phyloP scores from a whole-genome alignment of 176 grass and related monocot genomes.

The Oropetium thomaeum region DNA sequence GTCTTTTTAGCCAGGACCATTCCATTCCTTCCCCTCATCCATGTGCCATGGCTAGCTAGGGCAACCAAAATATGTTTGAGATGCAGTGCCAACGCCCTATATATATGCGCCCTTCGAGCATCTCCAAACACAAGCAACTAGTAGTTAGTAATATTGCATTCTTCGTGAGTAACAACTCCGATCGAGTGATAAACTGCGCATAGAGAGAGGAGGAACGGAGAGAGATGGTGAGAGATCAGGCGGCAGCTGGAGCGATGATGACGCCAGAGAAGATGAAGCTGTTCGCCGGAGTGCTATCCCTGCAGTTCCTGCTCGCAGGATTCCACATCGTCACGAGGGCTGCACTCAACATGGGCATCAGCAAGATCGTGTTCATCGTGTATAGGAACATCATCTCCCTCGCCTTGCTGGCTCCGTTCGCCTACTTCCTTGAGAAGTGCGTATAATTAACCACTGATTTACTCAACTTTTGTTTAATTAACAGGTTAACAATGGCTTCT shows the following conservation, averaged over 20 bases:
- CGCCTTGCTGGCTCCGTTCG: slow-evolving; percentile 79
- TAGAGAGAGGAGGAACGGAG: neutral
- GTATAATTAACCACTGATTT: no score
- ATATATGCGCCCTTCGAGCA: neutral
- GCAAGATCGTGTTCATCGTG: slow-evolving; percentile 85
- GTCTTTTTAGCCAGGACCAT: slow-evolving; percentile 39
- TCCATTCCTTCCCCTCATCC: neutral
- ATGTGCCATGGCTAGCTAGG: slow-evolving; percentile 1
- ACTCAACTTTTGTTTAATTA: no score
- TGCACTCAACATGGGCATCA: slow-evolving; percentile 91
- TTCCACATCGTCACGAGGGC: slow-evolving; percentile 89
- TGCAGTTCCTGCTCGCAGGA: slow-evolving; percentile 80
- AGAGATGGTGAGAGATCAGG: slow-evolving; percentile 29
- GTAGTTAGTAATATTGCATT: slow-evolving; percentile 4
- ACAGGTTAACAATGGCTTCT: neutral
- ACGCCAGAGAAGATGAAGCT: slow-evolving; percentile 83
- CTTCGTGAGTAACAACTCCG: neutral
- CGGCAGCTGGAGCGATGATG: slow-evolving; percentile 15
- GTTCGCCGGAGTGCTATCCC: slow-evolving; percentile 57
- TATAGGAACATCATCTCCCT: slow-evolving; percentile 93
- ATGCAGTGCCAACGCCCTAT: slow-evolving; percentile 17
- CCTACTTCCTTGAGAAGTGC: slow-evolving; percentile 97
- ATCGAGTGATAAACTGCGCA: slow-evolving; percentile 20
- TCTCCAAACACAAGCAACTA: slow-evolving; percentile 24
- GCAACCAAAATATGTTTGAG: slow-evolving; percentile 20